Base-by-base conservation (phyloP, 2,329 filamentous ascomycete species). In the Talaromyces funiculosus region DNA sequence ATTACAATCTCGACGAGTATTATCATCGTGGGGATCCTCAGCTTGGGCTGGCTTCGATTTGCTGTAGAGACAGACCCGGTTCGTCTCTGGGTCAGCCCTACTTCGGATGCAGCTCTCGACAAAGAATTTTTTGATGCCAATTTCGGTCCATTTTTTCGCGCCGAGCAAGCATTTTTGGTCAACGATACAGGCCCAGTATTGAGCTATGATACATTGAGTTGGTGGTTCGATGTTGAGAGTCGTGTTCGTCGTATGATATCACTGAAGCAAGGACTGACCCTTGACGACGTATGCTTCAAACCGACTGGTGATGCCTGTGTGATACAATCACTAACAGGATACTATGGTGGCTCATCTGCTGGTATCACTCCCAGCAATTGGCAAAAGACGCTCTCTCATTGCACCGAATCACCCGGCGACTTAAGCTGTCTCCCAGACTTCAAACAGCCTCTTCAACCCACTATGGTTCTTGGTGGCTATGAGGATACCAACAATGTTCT, bases 61-160 rank as follows among this genome's bases (percentile, higher is more conserved):
- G 83, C 90, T n/a, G 82, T 99, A 37, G 94, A 97, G 74, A 90
- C 82, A 22, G 89, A 97, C 64, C 94, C 94, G 5, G 94, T 95
- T 10, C 86, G 90, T 53, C 80, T 99, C 8, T 99, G 94, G 94
- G 94, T 99, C n/a, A 92, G 93, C 68, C 94, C 94, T 7, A 89
- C 89, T 8, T 97, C 94, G 3, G 85, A 87, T 53, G 93, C 95
- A 20, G 94, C 94, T 0, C 84, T 91, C 71, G 93, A 99, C 72
- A 99, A 99, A 77, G 83, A 84, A 1, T 99, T 95, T 72, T 99
- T 97, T 65, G 95, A 99, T 71, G 74, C 84, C 37, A 92, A 91
- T 67, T 99, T 99, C 72, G 95, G 94, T 0, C 92, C 93, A 0
- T 99, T 99, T 71, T 99, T 94, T 76, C 89, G 94, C 42, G 89